Conservation (phyloP, 2,329 filamentous ascomycete species). For the Ceratocystis albifundus region DNA sequence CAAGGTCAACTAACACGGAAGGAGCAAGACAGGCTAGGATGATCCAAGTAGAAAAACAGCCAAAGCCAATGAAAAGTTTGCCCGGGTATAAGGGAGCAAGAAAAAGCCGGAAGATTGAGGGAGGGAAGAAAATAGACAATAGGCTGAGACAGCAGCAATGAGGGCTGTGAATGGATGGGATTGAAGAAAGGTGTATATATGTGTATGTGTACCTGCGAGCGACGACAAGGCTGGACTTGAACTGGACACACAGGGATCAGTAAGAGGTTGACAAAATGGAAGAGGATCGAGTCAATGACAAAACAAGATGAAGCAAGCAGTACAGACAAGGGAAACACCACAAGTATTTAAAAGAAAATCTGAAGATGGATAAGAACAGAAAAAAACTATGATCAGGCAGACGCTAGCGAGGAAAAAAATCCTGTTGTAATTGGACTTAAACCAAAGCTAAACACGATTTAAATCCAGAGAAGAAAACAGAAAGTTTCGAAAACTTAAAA, state of each 20-base stretch:
- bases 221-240: no score
- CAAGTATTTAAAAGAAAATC: constrained; percentile 1
- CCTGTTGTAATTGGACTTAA: background rate
- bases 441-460: background rate
- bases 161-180: background rate
- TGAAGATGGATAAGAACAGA: background rate
- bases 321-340: background rate
- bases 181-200: background rate
- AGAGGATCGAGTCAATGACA: background rate
- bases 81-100: background rate
- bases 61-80: background rate
- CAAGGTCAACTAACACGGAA: background rate
- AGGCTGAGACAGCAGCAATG: background rate
- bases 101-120: background rate
- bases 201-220: background rate
- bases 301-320: background rate
- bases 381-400: background rate
- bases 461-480: background rate
- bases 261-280: background rate
- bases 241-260: background rate
- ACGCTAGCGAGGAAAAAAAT: background rate
- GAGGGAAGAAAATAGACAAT: background rate
- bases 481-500: constrained; percentile 10
- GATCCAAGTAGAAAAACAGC: background rate
- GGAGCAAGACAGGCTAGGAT: constrained; percentile 6